Evolutionary conservation across 2,329 filamentous ascomycete genomes (phyloP).

Genomic region (Cladosporium halotolerans): DNA sequence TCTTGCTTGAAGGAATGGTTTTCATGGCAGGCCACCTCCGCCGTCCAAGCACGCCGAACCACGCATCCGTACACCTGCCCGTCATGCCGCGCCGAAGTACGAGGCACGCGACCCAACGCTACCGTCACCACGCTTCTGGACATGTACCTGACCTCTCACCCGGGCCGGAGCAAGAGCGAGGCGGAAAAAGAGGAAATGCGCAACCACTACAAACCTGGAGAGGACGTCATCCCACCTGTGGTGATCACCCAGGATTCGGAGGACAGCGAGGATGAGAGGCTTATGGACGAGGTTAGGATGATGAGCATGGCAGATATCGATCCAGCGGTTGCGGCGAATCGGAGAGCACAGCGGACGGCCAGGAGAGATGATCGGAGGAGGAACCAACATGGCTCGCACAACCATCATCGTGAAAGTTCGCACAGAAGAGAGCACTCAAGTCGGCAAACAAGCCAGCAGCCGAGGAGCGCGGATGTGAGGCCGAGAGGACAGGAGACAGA

Average conservation of each 20-base stretch:
- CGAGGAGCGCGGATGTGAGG: conserved; percentile 13
- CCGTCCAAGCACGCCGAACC: conserved; percentile 42
- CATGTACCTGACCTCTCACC: conserved; percentile 76
- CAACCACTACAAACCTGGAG: conserved; percentile 71
- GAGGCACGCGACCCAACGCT: conserved; percentile 83
- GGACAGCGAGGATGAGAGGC: conserved; percentile 54
- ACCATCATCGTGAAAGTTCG: neutral
- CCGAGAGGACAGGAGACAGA: conserved; percentile 18
- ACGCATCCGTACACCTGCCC: conserved; percentile 74
- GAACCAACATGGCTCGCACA: conserved; percentile 6
- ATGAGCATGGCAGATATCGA: conserved; percentile 65
- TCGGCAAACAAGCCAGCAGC: conserved; percentile 15
- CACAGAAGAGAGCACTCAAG: conserved; percentile 15
- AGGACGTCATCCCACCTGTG: conserved; percentile 66
- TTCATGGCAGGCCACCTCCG: conserved; percentile 62
- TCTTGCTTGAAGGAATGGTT: conserved; percentile 97
- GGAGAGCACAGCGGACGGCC: conserved; percentile 8
- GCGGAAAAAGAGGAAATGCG: conserved; percentile 72
- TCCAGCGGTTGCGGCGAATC: conserved; percentile 14
- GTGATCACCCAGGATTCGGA: conserved; percentile 48
- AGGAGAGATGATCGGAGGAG: conserved; percentile 12
- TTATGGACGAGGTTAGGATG: conserved; percentile 66
- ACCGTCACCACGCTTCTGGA: conserved; percentile 84
- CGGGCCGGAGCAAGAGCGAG: conserved; percentile 61
- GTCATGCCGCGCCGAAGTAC: conserved; percentile 79